A percentile compares a stretch with the other conserved stretches of the same genome.
Conservation (phyloP, 192 early-diverging fungal genomes). For the Dissophora globulifera region DNA sequence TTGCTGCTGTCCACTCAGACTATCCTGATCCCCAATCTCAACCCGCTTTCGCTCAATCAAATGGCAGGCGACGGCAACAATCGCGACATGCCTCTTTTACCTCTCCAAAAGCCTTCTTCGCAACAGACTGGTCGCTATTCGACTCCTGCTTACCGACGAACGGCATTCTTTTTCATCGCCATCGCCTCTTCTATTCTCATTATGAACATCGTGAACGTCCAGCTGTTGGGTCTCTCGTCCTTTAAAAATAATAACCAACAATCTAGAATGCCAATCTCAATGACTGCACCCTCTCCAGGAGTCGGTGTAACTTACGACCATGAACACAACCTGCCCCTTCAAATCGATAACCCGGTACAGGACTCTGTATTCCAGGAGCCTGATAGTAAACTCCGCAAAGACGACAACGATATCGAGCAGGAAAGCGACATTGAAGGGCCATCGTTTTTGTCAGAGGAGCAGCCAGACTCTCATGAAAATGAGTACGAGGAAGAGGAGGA, state of each 20-base stretch:
- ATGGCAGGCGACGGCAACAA: too few species aligned
- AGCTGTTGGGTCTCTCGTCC: background rate
- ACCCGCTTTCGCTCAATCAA: too few species aligned
- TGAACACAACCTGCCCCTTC: too few species aligned
- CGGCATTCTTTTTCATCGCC: conserved; percentile 17
- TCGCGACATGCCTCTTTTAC: background rate
- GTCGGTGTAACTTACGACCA: too few species aligned
- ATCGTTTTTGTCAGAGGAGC: background rate
- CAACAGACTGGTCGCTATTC: background rate
- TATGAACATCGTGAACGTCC: conserved; percentile 10
- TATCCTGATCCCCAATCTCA: too few species aligned
- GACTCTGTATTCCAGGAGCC: too few species aligned
- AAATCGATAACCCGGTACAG: too few species aligned
- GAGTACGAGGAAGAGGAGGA: background rate
- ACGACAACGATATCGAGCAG: background rate
- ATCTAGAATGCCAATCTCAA: background rate
- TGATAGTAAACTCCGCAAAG: too few species aligned
- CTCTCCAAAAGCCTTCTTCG: conserved; percentile 1
- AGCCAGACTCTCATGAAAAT: too few species aligned
- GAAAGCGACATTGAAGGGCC: background rate
- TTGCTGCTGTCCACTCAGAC: too few species aligned
- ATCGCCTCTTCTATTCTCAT: conserved; percentile 18
- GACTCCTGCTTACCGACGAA: conserved; percentile 1
- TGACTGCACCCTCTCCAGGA: background rate
- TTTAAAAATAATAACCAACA: background rate